Conservation (phyloP, 1,284 basidiomycete species). For the Rhodotorula mucilaginosa region DNA sequence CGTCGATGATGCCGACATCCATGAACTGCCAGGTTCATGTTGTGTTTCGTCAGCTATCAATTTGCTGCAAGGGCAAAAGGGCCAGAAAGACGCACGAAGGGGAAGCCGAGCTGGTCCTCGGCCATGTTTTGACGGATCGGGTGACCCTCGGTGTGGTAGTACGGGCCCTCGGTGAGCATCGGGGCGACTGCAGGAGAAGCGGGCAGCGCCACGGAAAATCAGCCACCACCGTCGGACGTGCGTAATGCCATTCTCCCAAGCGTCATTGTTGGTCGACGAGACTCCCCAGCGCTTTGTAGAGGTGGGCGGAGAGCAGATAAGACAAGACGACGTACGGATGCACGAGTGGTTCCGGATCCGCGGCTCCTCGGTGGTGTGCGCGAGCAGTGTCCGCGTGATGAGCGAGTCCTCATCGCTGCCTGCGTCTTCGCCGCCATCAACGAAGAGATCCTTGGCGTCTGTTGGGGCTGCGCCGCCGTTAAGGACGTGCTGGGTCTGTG, state of each 20-base stretch:
- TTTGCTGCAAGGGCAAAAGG: no score
- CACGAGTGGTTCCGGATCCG: constrained; percentile 50
- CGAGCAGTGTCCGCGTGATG: constrained; percentile 44
- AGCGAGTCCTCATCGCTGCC: constrained; percentile 36
- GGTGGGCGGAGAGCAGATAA: no score
- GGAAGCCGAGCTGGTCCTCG: constrained; percentile 57
- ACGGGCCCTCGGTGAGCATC: constrained; percentile 53
- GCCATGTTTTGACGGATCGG: constrained; percentile 57
- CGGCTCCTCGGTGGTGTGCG: constrained; percentile 42
- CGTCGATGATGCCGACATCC: constrained; percentile 70
- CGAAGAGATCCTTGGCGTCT: constrained; percentile 47
- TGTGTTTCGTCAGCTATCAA: no score
- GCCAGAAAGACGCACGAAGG: constrained; percentile 47
- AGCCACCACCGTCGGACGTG: not conserved
- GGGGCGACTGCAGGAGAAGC: constrained; percentile 42
- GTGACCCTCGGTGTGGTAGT: constrained; percentile 54
- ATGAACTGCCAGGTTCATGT: constrained; percentile 47
- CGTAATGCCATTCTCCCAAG: not conserved
- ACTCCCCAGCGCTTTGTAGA: no score
- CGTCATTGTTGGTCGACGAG: not conserved
- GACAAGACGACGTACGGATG: constrained; percentile 45
- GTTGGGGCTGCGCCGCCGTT: constrained; percentile 43
- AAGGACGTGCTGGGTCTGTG: constrained; percentile 33
- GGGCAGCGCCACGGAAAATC: not conserved
- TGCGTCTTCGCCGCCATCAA: constrained; percentile 45